Percentiles rank a stretch among this genome's conserved stretches.
phyloP scores from a whole-genome alignment of 2,329 filamentous ascomycete species.

The Pseudopyrenochaeta lycopersici region DNA sequence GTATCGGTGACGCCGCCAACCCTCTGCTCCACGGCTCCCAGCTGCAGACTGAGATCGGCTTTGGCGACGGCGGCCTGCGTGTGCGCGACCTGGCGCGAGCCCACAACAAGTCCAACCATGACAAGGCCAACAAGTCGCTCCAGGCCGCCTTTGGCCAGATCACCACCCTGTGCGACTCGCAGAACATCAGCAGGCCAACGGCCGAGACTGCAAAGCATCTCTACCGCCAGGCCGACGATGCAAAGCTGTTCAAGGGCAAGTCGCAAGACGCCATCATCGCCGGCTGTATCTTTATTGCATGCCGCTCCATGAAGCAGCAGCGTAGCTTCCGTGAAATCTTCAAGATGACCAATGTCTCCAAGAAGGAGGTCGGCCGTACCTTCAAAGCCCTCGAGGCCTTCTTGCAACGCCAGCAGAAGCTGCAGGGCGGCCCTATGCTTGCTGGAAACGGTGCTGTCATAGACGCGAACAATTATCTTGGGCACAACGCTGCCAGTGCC shows the following conservation, averaged over 20 bases:
- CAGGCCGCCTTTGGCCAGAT: slow-evolving; percentile 89
- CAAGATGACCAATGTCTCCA: slow-evolving; percentile 89
- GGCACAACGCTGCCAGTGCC: slow-evolving; percentile 78
- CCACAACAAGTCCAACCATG: slow-evolving; percentile 81
- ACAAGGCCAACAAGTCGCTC: slow-evolving; percentile 84
- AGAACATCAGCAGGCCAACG: slow-evolving; percentile 75
- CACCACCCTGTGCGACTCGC: slow-evolving; percentile 77
- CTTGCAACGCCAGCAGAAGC: slow-evolving; percentile 70
- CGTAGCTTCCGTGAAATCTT: slow-evolving; percentile 96
- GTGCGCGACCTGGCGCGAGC: slow-evolving; percentile 81
- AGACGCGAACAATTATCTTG: slow-evolving; percentile 67
- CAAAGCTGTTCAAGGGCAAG: slow-evolving; percentile 94
- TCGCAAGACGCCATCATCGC: slow-evolving; percentile 92
- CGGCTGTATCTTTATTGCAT: slow-evolving; percentile 96
- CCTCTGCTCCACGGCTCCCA: slow-evolving; percentile 89
- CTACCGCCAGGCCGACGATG: slow-evolving; percentile 93
- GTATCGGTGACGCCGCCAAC: slow-evolving; percentile 95
- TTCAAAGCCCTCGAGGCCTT: slow-evolving; percentile 94
- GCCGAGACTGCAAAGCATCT: slow-evolving; percentile 92
- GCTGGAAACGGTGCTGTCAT: slow-evolving; percentile 53
- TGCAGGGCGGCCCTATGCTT: slow-evolving; percentile 31
- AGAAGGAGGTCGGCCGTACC: slow-evolving; percentile 96
- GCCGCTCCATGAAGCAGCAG: slow-evolving; percentile 84
- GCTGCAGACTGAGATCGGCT: slow-evolving; percentile 87
- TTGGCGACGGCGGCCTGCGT: slow-evolving; percentile 75